These are phyloP conservation scores for Trichoderma sp. DNA, from an alignment of 2,329 filamentous ascomycete genomes.

Conservation along the genomic window DNA sequence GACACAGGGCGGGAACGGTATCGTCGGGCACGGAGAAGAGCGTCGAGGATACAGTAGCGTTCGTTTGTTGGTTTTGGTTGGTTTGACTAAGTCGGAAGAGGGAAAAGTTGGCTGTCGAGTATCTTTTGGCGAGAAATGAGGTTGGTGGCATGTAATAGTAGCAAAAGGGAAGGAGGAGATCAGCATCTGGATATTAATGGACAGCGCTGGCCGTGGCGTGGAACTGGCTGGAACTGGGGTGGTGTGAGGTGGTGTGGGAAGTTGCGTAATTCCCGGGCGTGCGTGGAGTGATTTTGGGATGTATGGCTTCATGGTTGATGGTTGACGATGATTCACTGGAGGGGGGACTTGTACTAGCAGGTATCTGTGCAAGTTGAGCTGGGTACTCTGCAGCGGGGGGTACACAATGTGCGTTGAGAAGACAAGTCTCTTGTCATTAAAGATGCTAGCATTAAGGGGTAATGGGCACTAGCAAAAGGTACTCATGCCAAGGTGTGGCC, in stretches of 20 bases:
- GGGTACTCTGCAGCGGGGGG: not conserved
- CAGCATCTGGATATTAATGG: constrained; percentile 16
- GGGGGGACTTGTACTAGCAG: not conserved
- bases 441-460: no score
- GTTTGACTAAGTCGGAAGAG: not conserved
- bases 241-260: constrained; percentile 11
- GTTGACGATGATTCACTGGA: not conserved
- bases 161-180: constrained; percentile 20
- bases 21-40: not conserved
- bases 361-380: not conserved
- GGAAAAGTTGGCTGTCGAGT: not conserved
- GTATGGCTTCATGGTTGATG: not conserved
- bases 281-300: constrained; percentile 7
- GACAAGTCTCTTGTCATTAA: not conserved
- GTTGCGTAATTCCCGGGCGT: constrained; percentile 14
- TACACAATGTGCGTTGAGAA: not conserved
- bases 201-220: not conserved
- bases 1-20: constrained; percentile 1
- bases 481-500: not conserved
- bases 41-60: not conserved
- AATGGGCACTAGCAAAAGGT: not conserved
- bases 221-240: constrained; percentile 7
- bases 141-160: not conserved
- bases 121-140: constrained; percentile 9
- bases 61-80: not conserved